Conservation (phyloP, 495 filamentous ascomycete genomes). For the Penicillium daleae region DNA sequence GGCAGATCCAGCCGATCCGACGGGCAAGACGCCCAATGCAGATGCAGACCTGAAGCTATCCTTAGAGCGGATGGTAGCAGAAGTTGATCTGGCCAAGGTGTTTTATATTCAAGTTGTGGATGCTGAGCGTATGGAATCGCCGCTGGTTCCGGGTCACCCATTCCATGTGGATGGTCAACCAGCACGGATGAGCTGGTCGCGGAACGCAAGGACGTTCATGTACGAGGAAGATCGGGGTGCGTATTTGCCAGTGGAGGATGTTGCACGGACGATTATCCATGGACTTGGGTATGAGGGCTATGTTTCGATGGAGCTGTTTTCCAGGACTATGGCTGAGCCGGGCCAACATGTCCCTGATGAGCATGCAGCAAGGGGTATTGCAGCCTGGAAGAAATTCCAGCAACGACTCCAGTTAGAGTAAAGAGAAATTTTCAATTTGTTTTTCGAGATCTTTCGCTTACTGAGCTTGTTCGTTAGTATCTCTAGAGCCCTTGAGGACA, state of each 20-base stretch:
- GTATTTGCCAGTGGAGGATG: slow-evolving; percentile 58
- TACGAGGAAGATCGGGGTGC: slow-evolving; percentile 66
- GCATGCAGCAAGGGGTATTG: slow-evolving; percentile 62
- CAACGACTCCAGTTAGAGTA: slow-evolving; percentile 14
- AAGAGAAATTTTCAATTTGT: neutral
- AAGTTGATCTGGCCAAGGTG: slow-evolving; percentile 63
- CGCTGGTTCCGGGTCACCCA: slow-evolving; percentile 59
- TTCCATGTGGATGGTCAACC: slow-evolving; percentile 66
- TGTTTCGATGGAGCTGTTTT: slow-evolving; percentile 72
- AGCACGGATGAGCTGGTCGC: slow-evolving; percentile 72
- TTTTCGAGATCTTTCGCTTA: no score
- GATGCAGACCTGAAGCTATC: slow-evolving; percentile 59
- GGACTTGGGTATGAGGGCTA: slow-evolving; percentile 67
- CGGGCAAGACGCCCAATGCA: slow-evolving; percentile 58
- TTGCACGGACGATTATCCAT: slow-evolving; percentile 56
- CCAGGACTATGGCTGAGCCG: slow-evolving; percentile 57
- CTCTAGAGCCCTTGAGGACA: no score
- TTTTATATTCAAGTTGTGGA: slow-evolving; percentile 77
- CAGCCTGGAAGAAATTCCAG: slow-evolving; percentile 55
- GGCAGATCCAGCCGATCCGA: slow-evolving; percentile 60
- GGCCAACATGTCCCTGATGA: slow-evolving; percentile 56
- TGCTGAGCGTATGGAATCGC: slow-evolving; percentile 60
- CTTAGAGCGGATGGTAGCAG: slow-evolving; percentile 54
- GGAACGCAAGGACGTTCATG: slow-evolving; percentile 73
- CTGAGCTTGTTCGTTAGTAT: no score